These are phyloP conservation scores for Xanthoconium purpureum DNA, from an alignment of 768 basidiomycete genomes.

Conservation along the genomic window DNA sequence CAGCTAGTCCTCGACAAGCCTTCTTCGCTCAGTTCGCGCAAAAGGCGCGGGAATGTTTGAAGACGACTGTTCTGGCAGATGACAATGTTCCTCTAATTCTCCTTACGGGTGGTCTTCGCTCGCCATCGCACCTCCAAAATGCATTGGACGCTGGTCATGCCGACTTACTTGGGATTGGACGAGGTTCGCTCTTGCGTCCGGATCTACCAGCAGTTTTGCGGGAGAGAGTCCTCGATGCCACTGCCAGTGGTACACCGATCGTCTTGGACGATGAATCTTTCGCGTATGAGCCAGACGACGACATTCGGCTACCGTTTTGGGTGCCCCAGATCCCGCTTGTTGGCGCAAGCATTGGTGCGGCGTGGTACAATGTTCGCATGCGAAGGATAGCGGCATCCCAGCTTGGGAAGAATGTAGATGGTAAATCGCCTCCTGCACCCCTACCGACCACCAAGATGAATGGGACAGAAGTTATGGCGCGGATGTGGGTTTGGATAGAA, in stretches of 20 bases:
- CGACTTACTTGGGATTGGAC: constrained; percentile 74
- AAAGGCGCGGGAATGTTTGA: constrained; percentile 46
- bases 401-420: background rate
- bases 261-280: constrained; percentile 34
- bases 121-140: constrained; percentile 50
- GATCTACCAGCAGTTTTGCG: constrained; percentile 47
- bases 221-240: constrained; percentile 3
- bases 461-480: constrained; percentile 36
- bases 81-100: constrained; percentile 55
- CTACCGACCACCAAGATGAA: constrained; percentile 29
- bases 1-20: constrained; percentile 51
- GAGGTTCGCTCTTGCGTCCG: constrained; percentile 62
- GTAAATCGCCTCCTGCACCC: background rate
- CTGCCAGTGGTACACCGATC: constrained; percentile 12
- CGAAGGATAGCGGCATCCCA: constrained; percentile 41
- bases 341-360: constrained; percentile 59
- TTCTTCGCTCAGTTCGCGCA: constrained; percentile 71
- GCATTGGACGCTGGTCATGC: constrained; percentile 57
- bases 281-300: constrained; percentile 36
- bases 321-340: constrained; percentile 54
- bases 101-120: constrained; percentile 77
- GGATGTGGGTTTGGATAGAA: constrained; percentile 49
- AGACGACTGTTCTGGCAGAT: constrained; percentile 26
- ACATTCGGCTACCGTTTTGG: constrained; percentile 17
- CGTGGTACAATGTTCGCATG: constrained; percentile 69